Evolutionary conservation across 176 grass and related monocot genomes (phyloP).

Genomic region (Areca catechu): DNA sequence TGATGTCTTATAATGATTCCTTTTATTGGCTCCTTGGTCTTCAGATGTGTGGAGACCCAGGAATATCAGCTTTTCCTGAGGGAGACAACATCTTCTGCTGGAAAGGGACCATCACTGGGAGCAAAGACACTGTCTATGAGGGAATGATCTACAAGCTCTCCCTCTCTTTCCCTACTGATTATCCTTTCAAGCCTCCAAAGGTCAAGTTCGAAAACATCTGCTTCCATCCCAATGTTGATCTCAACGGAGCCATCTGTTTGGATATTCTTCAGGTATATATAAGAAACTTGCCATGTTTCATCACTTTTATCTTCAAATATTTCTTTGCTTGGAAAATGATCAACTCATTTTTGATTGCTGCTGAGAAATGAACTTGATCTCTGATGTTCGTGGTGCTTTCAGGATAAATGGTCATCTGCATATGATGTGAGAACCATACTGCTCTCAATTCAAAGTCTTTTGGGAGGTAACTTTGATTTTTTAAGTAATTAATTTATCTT

Average conservation of each 20-base stretch:
- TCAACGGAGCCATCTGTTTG: conserved; percentile 87
- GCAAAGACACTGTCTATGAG: conserved; percentile 55
- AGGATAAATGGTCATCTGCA: conserved; percentile 96
- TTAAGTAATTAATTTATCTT: no score
- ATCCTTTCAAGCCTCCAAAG: conserved; percentile 96
- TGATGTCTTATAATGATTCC: no score
- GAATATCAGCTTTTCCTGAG: conserved; percentile 82
- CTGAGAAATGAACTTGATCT: no score
- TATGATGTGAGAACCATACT: conserved; percentile 99
- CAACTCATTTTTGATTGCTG: no score
- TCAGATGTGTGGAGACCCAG: conserved; percentile 75
- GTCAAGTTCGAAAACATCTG: conserved; percentile 82
- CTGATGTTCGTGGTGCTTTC: conserved; percentile 5
- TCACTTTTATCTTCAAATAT: no score
- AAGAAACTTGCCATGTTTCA: no score
- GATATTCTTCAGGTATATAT: conserved; percentile 63
- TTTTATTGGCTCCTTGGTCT: background rate
- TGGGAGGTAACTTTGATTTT: conserved; percentile 49
- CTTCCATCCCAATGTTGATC: conserved; percentile 93
- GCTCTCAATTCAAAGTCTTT: conserved; percentile 84
- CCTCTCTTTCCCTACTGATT: conserved; percentile 62
- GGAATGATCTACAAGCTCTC: conserved; percentile 77
- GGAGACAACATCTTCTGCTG: conserved; percentile 89
- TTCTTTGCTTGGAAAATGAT: no score
- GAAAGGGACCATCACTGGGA: conserved; percentile 82